Conservation (phyloP, 495 filamentous ascomycete genomes). For the Penicillium verhagenii region DNA sequence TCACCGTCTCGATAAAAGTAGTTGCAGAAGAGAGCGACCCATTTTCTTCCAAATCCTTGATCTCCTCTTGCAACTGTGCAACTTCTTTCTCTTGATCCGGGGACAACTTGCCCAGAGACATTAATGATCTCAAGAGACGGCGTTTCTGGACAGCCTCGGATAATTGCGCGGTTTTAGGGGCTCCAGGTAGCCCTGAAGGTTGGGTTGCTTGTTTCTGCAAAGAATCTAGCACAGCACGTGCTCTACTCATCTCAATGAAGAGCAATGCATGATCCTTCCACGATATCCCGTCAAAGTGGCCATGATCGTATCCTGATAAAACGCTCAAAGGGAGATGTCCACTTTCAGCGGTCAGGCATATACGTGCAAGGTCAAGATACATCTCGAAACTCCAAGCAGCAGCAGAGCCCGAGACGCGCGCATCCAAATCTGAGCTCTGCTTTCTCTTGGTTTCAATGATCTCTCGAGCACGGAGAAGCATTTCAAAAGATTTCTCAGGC, state of each 20-base stretch:
- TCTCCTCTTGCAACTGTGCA: conserved; percentile 14
- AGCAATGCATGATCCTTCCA: conserved; percentile 29
- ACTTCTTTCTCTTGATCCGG: conserved; percentile 21
- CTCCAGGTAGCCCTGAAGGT: not conserved
- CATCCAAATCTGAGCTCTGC: conserved; percentile 23
- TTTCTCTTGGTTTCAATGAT: conserved; percentile 17
- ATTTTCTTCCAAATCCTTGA: conserved; percentile 18
- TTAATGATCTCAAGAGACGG: conserved; percentile 19
- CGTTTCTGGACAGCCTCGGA: conserved; percentile 24
- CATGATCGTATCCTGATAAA: conserved; percentile 14
- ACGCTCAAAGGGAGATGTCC: conserved; percentile 1
- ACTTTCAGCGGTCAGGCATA: conserved; percentile 11
- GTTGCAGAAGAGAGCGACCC: conserved; percentile 19
- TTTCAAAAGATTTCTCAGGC: conserved; percentile 15
- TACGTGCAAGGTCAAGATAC: conserved; percentile 17
- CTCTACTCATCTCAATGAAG: conserved; percentile 25
- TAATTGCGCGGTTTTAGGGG: conserved; percentile 4
- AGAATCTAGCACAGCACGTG: conserved; percentile 23
- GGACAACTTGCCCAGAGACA: conserved; percentile 10
- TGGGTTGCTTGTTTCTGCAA: conserved; percentile 7
- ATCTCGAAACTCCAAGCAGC: conserved; percentile 11
- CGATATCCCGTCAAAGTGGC: conserved; percentile 15
- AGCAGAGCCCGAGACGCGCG: conserved; percentile 11
- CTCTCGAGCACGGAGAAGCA: conserved; percentile 18
- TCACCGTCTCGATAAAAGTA: conserved; percentile 23